Evolutionary conservation across 495 filamentous ascomycete genomes (phyloP).

Genomic region (Tetracladium marchalianum): DNA sequence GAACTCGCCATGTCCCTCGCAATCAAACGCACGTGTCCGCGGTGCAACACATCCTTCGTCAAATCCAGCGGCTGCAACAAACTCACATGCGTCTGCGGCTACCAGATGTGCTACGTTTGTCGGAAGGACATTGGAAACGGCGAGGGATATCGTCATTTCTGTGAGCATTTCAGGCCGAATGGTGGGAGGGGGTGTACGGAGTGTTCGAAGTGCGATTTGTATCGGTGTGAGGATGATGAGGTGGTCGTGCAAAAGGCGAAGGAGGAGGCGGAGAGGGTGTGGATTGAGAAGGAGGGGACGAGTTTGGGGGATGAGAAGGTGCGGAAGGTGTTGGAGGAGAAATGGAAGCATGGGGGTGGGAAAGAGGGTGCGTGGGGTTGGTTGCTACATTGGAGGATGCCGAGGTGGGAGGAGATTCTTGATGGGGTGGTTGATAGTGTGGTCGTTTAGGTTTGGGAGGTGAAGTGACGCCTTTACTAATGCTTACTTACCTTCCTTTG

Average conservation of each 20-base stretch:
- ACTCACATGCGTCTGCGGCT: conserved; percentile 92
- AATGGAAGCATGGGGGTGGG: conserved; percentile 13
- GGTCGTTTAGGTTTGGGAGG: conserved; percentile 9
- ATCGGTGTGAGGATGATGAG: conserved; percentile 79
- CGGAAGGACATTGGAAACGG: conserved; percentile 48
- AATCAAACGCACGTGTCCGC: conserved; percentile 89
- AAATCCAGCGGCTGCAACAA: conserved; percentile 94
- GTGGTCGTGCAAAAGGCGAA: conserved; percentile 63
- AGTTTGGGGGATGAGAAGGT: conserved; percentile 35
- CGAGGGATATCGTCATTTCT: conserved; percentile 84
- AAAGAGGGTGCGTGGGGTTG: conserved; percentile 7
- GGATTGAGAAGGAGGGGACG: conserved; percentile 57
- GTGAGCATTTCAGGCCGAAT: conserved; percentile 82
- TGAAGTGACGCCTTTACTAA: not conserved
- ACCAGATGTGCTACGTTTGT: conserved; percentile 94
- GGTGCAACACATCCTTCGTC: conserved; percentile 82
- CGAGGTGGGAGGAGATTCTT: conserved; percentile 32
- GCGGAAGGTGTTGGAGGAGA: conserved; percentile 17
- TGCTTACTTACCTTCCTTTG: too few species aligned
- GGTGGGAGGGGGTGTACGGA: conserved; percentile 60
- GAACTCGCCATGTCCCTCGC: conserved; percentile 87
- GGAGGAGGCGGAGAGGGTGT: conserved; percentile 70
- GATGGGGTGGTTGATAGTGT: conserved; percentile 34
- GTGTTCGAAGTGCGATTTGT: conserved; percentile 85
- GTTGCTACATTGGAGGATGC: conserved; percentile 22